Base-by-base conservation (phyloP, 495 filamentous ascomycete genomes). In the Penicillium odoratum region DNA sequence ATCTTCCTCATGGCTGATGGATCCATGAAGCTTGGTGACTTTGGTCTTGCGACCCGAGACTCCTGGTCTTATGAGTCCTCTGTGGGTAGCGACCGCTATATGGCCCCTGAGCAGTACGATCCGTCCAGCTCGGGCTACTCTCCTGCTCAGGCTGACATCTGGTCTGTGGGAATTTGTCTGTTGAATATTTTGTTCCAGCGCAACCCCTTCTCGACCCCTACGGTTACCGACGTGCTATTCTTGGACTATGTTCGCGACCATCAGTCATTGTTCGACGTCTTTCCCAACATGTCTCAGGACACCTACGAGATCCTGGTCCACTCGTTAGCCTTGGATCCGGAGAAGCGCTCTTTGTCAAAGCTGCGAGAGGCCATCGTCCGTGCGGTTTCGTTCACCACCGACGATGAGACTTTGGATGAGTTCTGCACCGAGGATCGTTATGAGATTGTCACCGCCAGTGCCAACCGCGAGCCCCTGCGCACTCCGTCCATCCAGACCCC, bases 81-180 rank as follows among this genome's bases (percentile, higher is more conserved):
- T 58, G 94, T 98, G 48, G 94, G 94, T 51, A 97, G 93, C 72
- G 95, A 98, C 65, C 90, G 94, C 33, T 98, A 98, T 75, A 98
- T 98, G 94, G 92, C 94, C 49, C 94, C 94, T 16, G 94, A 98
- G 72, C 94, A 98, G 66, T 98, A 92, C 62, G 93, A 98, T 62
- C 89, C 93, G 25, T 78, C 85, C 63, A 86, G 85, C 56, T 81
- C 78, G 48, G 94, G 94, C 61, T 98, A 98, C 76, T 93, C 91
- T 44, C 92, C 94, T 31, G 91, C 90, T 51, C 83, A 95, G 74
- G 94, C 95, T 18, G 94, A 98, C 71, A 85, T 96, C 61, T 98
- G 94, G 94, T 91, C 92, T 48, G 86, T 98, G 65, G 94, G 94
- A 48, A 90, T 98, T 73, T 97, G 93, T 69, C 77, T 98, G 55